These are phyloP conservation scores for Juglanconis juglandina DNA, from an alignment of 2,329 filamentous ascomycete species.

Conservation along the genomic window DNA sequence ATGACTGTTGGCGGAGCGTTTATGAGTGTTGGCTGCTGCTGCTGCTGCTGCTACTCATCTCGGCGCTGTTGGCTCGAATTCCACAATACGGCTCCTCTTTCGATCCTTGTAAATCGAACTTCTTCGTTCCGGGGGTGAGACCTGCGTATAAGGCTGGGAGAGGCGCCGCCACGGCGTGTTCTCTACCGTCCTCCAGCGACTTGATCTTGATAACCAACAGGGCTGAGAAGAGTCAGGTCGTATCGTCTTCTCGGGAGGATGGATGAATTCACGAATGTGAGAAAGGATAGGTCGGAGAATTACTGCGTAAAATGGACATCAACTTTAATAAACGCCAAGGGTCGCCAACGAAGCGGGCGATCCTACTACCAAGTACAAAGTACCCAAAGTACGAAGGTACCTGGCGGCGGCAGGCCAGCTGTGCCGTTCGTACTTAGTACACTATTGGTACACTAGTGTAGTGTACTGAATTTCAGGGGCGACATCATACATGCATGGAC, in stretches of 20 bases:
- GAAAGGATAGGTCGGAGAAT: background rate
- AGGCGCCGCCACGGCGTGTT: conserved; percentile 2
- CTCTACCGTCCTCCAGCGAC: background rate
- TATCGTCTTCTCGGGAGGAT: background rate
- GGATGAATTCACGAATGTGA: background rate
- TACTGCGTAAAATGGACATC: background rate
- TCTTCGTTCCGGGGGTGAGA: background rate
- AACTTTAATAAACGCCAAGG: background rate
- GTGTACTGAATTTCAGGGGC: too few relatives aligned
- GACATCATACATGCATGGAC: too few relatives aligned
- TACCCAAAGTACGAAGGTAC: background rate
- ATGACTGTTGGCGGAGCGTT: background rate
- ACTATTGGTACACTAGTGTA: too few relatives aligned
- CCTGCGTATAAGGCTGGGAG: background rate
- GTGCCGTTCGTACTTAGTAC: too few relatives aligned
- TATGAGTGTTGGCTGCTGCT: conserved; percentile 1
- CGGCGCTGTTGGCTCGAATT: background rate
- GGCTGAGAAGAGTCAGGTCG: background rate
- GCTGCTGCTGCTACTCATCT: background rate
- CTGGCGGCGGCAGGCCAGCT: too few relatives aligned
- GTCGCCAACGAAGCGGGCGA: background rate
- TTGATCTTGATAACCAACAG: background rate
- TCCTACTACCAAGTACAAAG: background rate
- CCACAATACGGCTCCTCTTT: background rate
- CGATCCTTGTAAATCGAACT: too few relatives aligned